Conservation (phyloP, 139 green algal species). For the Chlorella sp. region DNA sequence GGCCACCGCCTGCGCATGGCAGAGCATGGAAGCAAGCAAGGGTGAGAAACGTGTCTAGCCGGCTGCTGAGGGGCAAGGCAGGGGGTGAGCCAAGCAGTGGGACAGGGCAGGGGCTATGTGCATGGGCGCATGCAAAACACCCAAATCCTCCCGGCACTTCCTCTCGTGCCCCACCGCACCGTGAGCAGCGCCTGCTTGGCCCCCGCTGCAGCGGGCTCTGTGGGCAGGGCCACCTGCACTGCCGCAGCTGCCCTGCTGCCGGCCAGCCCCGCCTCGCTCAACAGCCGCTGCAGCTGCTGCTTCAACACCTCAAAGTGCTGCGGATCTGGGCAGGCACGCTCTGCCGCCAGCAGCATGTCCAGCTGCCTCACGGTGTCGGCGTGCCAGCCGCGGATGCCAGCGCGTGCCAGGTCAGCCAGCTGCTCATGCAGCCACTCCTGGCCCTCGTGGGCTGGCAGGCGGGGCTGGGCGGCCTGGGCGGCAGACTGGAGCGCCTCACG, state of each 20-base stretch:
- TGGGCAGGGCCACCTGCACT: neutral
- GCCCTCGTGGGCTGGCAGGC: neutral
- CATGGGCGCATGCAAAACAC: no score
- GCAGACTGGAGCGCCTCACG: neutral
- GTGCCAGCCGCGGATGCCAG: neutral
- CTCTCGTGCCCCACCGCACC: neutral
- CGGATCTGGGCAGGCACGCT: neutral
- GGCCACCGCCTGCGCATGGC: neutral
- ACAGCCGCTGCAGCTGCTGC: neutral
- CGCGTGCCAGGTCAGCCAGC: neutral
- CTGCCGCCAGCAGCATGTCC: neutral
- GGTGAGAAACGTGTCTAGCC: neutral
- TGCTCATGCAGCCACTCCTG: neutral
- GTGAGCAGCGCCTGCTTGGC: neutral
- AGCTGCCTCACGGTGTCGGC: neutral
- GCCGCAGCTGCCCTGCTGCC: neutral
- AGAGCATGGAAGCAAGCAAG: neutral
- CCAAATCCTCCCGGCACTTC: neutral
- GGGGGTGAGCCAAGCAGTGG: neutral
- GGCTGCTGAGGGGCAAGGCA: neutral
- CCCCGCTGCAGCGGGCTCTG: neutral
- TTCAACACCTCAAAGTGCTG: neutral
- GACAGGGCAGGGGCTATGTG: no score
- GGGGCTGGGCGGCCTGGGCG: neutral
- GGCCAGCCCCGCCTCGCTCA: neutral